A percentile compares a stretch with the other conserved stretches of the same genome.
phyloP scores from a whole-genome alignment of 2,329 filamentous ascomycete genomes.

The Exophiala oligosperma region DNA sequence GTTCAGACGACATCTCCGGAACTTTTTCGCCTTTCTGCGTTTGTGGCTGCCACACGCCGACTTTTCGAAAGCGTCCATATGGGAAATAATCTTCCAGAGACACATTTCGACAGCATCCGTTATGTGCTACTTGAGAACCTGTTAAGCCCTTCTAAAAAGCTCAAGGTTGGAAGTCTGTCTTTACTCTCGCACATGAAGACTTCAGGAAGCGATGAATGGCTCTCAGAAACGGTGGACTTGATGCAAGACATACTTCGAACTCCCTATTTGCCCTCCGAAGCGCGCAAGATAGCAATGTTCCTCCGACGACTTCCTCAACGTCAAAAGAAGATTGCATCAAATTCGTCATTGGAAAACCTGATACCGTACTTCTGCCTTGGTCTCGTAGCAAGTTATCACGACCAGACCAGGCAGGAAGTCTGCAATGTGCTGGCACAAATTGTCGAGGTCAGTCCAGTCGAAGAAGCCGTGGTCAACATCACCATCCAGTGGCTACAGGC shows the following conservation, averaged over 20 bases:
- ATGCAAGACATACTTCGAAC: slow-evolving; percentile 81
- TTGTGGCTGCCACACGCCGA: slow-evolving; percentile 55
- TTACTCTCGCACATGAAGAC: slow-evolving; percentile 65
- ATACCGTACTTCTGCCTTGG: slow-evolving; percentile 86
- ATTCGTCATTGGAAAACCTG: slow-evolving; percentile 67
- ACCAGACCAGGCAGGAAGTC: slow-evolving; percentile 85
- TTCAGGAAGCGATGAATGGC: slow-evolving; percentile 43
- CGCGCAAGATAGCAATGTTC: slow-evolving; percentile 78
- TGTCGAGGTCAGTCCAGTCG: slow-evolving; percentile 67
- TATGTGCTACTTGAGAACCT: slow-evolving; percentile 69
- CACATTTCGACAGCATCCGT: slow-evolving; percentile 55
- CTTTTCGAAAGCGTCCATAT: slow-evolving; percentile 32
- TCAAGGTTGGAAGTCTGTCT: slow-evolving; percentile 72
- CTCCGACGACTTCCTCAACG: slow-evolving; percentile 71
- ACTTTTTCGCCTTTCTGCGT: slow-evolving; percentile 57
- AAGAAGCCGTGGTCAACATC: slow-evolving; percentile 69
- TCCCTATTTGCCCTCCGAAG: slow-evolving; percentile 72
- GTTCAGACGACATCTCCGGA: slow-evolving; percentile 6
- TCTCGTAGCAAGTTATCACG: slow-evolving; percentile 79
- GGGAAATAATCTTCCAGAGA: slow-evolving; percentile 57
- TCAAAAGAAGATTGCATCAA: slow-evolving; percentile 61
- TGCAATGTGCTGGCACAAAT: slow-evolving; percentile 74
- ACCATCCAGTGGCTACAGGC: slow-evolving; percentile 73
- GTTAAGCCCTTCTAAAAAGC: slow-evolving; percentile 69
- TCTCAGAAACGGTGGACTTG: slow-evolving; percentile 54